phyloP scores from a whole-genome alignment of 495 filamentous ascomycete species.

The Aspergillus cavernicola region DNA sequence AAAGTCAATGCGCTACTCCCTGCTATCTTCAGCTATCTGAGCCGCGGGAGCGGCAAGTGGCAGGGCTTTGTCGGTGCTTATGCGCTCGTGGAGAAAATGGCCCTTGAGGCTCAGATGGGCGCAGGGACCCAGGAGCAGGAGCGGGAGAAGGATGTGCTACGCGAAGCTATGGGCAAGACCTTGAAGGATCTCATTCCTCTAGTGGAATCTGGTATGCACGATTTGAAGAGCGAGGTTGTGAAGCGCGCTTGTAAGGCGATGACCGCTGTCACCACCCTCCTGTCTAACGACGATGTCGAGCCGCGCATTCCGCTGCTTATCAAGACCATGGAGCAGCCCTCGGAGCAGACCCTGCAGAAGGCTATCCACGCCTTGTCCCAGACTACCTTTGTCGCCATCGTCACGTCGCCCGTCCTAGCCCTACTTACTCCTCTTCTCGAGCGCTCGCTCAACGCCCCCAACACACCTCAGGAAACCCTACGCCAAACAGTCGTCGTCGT shows the following conservation, averaged over 20 bases:
- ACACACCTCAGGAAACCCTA: constrained; percentile 89
- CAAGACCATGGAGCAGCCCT: constrained; percentile 92
- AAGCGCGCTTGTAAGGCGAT: constrained; percentile 90
- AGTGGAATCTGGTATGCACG: constrained; percentile 92
- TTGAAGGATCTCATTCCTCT: constrained; percentile 88
- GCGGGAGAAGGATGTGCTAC: constrained; percentile 76
- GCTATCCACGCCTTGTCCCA: constrained; percentile 95
- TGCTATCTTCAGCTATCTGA: constrained; percentile 66
- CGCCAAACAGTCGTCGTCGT: constrained; percentile 97
- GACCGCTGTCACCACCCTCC: constrained; percentile 81
- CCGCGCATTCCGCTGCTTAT: constrained; percentile 91
- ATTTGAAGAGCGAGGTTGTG: constrained; percentile 85
- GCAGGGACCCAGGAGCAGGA: constrained; percentile 76
- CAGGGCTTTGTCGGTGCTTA: constrained; percentile 88
- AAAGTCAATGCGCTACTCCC: constrained; percentile 77
- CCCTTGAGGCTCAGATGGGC: constrained; percentile 84
- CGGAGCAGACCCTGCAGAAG: constrained; percentile 81
- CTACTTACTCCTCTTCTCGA: constrained; percentile 94
- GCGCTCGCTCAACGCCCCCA: constrained; percentile 82
- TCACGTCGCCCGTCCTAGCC: constrained; percentile 97
- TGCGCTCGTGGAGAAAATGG: constrained; percentile 81
- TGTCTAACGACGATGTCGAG: constrained; percentile 95
- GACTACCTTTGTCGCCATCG: constrained; percentile 97
- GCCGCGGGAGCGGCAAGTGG: constrained; percentile 85
- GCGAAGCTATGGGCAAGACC: constrained; percentile 88